Percentiles rank a stretch among this genome's conserved stretches.
Conservation (phyloP, 305 asterid species). For the Fraxinus baroniana region DNA sequence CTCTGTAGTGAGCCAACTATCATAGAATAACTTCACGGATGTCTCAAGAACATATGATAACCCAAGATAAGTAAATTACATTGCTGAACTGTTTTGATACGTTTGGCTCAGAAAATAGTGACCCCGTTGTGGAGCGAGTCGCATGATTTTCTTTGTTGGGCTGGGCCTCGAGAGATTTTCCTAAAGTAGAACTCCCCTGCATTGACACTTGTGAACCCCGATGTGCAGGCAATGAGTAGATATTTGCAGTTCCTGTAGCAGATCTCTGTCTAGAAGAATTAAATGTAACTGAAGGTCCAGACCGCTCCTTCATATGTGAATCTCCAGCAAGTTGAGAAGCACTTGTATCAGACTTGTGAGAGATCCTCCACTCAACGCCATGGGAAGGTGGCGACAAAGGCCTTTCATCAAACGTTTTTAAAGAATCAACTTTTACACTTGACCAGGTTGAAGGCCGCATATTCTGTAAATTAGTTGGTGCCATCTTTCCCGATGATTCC, state of each 20-base stretch:
- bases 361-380: slow-evolving; percentile 14
- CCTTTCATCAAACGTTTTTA: slow-evolving; percentile 21
- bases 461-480: slow-evolving; percentile 27
- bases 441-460: background rate
- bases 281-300: slow-evolving; percentile 31
- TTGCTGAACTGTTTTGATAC: slow-evolving; percentile 65
- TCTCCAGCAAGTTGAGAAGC: slow-evolving; percentile 36
- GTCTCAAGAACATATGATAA: slow-evolving; percentile 17
- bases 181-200: slow-evolving; percentile 39
- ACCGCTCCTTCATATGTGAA: slow-evolving; percentile 41
- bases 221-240: slow-evolving; percentile 35
- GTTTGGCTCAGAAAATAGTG: slow-evolving; percentile 41
- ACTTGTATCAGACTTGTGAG: slow-evolving; percentile 22
- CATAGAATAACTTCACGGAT: background rate
- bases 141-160: slow-evolving; percentile 38
- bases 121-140: slow-evolving; percentile 32
- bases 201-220: slow-evolving; percentile 36
- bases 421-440: background rate
- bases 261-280: slow-evolving; percentile 42
- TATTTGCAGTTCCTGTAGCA: slow-evolving; percentile 35
- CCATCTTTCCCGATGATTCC: slow-evolving; percentile 39
- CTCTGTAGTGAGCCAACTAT: slow-evolving; percentile 17
- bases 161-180: slow-evolving; percentile 39
- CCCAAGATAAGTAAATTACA: slow-evolving; percentile 41
- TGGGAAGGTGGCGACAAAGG: slow-evolving; percentile 15